Evolutionary conservation across 2,329 filamentous ascomycete genomes (phyloP).

Genomic region (Triangularia verruculosa): DNA sequence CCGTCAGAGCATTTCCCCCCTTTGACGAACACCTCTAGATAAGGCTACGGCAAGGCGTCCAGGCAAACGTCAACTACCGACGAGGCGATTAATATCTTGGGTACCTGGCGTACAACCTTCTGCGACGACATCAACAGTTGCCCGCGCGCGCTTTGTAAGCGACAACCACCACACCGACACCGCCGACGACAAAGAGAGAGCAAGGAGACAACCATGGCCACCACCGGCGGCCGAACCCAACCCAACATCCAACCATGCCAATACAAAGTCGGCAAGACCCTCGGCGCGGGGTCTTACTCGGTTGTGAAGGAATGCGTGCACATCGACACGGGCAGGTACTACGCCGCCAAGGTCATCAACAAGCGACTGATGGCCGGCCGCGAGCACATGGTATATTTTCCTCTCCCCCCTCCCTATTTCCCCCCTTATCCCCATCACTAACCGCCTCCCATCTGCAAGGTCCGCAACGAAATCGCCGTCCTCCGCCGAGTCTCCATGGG

Average conservation of each 20-base stretch:
- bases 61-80: neutral
- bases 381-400: slow-evolving; percentile 82
- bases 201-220: slow-evolving; percentile 7
- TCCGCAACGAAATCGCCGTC: slow-evolving; percentile 96
- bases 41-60: neutral
- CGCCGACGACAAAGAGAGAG: neutral
- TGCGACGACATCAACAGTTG: neutral
- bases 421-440: neutral
- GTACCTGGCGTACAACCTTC: neutral
- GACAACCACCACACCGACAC: neutral
- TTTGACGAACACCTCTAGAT: neutral
- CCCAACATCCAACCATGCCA: slow-evolving; percentile 88
- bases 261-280: slow-evolving; percentile 97
- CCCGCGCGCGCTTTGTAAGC: neutral
- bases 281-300: slow-evolving; percentile 94
- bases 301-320: slow-evolving; percentile 99
- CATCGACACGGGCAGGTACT: slow-evolving; percentile 95
- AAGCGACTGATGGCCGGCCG: slow-evolving; percentile 95
- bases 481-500: slow-evolving; percentile 98
- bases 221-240: slow-evolving; percentile 27
- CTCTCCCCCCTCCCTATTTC: neutral
- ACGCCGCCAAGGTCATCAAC: slow-evolving; percentile 99
- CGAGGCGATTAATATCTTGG: neutral
- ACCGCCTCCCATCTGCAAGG: slow-evolving; percentile 46
- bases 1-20: neutral